Evolutionary conservation across 768 basidiomycete species (phyloP).

Genomic region (Zangia roseola): DNA sequence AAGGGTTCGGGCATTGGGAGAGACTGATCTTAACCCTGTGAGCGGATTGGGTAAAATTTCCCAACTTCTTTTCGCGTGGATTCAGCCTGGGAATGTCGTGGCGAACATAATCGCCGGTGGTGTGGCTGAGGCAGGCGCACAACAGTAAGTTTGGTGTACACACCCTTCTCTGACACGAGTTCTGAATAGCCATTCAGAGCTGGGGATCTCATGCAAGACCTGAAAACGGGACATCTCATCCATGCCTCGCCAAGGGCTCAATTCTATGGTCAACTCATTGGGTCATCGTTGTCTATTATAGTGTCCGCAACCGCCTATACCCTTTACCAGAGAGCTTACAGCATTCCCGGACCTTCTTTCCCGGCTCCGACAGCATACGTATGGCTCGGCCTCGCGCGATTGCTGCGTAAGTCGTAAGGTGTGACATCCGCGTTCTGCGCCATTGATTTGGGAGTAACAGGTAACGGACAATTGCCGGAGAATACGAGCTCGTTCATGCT

Average conservation of each 20-base stretch:
- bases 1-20: conserved; percentile 91
- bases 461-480: conserved; percentile 79
- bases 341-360: conserved; percentile 92
- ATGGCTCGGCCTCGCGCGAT: conserved; percentile 77
- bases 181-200: conserved; percentile 49
- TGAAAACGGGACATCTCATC: conserved; percentile 95
- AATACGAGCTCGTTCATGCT: conserved; percentile 79
- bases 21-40: conserved; percentile 92
- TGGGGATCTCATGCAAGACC: conserved; percentile 97
- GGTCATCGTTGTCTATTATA: conserved; percentile 82
- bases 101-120: conserved; percentile 97
- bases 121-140: conserved; percentile 94
- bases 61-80: conserved; percentile 90
- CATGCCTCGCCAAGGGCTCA: conserved; percentile 90
- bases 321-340: conserved; percentile 84
- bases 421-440: neutral
- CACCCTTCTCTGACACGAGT: neutral
- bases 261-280: conserved; percentile 92
- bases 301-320: conserved; percentile 87
- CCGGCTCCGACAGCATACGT: conserved; percentile 95
- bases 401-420: conserved; percentile 56
- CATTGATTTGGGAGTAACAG: conserved; percentile 37
- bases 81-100: conserved; percentile 94
- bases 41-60: conserved; percentile 94
- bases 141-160: conserved; percentile 55